Evolutionary conservation across 2,329 filamentous ascomycete species (phyloP).

Genomic region (Colletotrichum musicola): DNA sequence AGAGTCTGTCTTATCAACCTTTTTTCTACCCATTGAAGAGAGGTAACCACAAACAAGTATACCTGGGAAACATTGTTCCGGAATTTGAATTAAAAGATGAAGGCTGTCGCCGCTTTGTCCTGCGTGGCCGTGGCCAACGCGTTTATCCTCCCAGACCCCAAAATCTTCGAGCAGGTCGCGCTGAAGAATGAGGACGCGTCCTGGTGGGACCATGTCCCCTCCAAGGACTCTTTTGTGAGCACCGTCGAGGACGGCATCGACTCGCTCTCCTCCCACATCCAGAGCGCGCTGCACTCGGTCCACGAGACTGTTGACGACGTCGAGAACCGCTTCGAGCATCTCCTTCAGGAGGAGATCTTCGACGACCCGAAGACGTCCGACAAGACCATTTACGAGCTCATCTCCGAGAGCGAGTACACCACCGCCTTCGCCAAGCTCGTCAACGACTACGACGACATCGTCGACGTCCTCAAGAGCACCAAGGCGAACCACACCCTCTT

Average conservation of each 20-base stretch:
- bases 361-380: constrained; percentile 62
- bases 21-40: background rate
- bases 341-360: constrained; percentile 36
- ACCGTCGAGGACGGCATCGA: constrained; percentile 48
- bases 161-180: constrained; percentile 57
- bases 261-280: constrained; percentile 41
- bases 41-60: background rate
- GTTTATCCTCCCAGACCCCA: constrained; percentile 65
- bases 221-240: constrained; percentile 50
- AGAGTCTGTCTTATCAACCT: background rate
- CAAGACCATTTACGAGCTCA: constrained; percentile 83
- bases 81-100: constrained; percentile 51
- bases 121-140: constrained; percentile 63
- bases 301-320: constrained; percentile 45
- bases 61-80: background rate
- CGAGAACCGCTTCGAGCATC: constrained; percentile 43
- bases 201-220: constrained; percentile 48
- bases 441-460: constrained; percentile 77
- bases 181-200: constrained; percentile 48
- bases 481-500: constrained; percentile 83
- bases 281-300: constrained; percentile 49
- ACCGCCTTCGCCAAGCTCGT: constrained; percentile 83
- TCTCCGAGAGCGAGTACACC: constrained; percentile 81
- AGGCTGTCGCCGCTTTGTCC: constrained; percentile 59
- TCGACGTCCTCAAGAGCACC: constrained; percentile 80